Conservation (phyloP, 306 rosid genomes). For the Trichosanthes truncata region DNA sequence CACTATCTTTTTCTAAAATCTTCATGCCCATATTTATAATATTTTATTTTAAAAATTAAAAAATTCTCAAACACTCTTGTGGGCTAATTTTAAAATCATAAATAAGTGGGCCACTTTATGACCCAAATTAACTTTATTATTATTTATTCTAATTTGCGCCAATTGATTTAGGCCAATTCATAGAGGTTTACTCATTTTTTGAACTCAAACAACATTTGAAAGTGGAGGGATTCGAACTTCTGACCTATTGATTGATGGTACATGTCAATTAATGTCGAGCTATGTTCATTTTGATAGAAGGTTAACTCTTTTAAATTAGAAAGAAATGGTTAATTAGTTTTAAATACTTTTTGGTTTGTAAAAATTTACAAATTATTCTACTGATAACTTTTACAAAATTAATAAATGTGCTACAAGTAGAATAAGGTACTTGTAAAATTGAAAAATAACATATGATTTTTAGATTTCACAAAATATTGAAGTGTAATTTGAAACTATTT, state of each 20-base stretch:
- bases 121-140: background rate
- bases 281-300: too few species aligned
- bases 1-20: background rate
- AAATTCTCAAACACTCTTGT: background rate
- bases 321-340: too few species aligned
- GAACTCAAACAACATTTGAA: too few species aligned
- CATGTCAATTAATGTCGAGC: too few species aligned
- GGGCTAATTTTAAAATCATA: background rate
- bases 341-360: background rate
- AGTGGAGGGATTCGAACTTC: too few species aligned
- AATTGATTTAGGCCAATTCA: too few species aligned
- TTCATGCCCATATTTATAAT: too few species aligned
- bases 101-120: background rate
- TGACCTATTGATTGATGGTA: too few species aligned
- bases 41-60: background rate
- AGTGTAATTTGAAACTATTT: background rate
- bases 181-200: too few species aligned
- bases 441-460: background rate
- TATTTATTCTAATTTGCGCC: background rate
- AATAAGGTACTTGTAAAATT: background rate
- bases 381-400: background rate
- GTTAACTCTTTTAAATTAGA: too few species aligned
- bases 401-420: background rate
- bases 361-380: background rate
- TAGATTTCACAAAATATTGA: background rate